phyloP scores from a whole-genome alignment of 2,329 filamentous ascomycete genomes.

The Penicillium sclerotigenum region DNA sequence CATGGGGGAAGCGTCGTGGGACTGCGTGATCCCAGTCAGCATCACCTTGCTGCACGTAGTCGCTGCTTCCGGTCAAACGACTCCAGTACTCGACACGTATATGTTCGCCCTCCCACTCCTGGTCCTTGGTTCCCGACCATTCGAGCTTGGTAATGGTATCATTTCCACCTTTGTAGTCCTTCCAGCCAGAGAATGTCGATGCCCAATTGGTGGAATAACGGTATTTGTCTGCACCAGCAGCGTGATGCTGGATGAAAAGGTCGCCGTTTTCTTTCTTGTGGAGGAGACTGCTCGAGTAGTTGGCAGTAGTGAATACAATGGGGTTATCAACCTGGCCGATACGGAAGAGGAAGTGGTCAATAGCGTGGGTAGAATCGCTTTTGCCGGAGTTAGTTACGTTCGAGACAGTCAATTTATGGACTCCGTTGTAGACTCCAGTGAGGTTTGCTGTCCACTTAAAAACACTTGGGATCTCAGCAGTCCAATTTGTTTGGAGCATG shows the following conservation, averaged over 20 bases:
- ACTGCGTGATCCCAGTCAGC: constrained; percentile 35
- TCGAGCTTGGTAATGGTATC: constrained; percentile 46
- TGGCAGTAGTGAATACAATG: constrained; percentile 57
- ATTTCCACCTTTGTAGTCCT: constrained; percentile 52
- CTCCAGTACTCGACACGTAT: constrained; percentile 64
- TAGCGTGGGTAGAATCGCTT: constrained; percentile 46
- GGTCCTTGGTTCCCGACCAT: constrained; percentile 58
- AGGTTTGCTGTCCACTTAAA: constrained; percentile 55
- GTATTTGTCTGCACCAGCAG: constrained; percentile 60
- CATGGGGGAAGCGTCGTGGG: constrained; percentile 57
- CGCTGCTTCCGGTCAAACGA: constrained; percentile 56
- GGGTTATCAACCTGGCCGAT: constrained; percentile 58
- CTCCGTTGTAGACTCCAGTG: constrained; percentile 57
- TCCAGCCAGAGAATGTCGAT: constrained; percentile 58
- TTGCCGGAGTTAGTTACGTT: constrained; percentile 49
- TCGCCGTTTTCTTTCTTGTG: constrained; percentile 42
- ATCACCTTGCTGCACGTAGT: constrained; percentile 60
- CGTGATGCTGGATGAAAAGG: constrained; percentile 55
- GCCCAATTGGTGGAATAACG: constrained; percentile 64
- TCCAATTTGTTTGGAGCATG: constrained; percentile 35
- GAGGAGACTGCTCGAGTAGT: constrained; percentile 57
- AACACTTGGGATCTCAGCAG: constrained; percentile 52
- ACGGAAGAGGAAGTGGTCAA: constrained; percentile 62
- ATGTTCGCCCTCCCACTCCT: constrained; percentile 61
- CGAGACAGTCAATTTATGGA: constrained; percentile 57